phyloP scores from a whole-genome alignment of 1,284 basidiomycete genomes.

The Athelia psychrophila region DNA sequence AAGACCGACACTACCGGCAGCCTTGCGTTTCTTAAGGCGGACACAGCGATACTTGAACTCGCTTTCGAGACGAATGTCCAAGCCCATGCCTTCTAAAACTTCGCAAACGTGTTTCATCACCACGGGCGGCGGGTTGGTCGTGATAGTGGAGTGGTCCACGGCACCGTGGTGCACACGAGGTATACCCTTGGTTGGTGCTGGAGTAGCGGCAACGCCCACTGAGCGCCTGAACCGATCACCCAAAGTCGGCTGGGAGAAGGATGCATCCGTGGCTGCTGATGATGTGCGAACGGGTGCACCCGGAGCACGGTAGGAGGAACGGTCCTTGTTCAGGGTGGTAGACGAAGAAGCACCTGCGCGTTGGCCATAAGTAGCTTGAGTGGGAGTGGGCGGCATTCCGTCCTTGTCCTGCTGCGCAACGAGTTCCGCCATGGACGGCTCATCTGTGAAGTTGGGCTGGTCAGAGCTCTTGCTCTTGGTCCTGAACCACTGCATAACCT shows the following conservation, averaged over 20 bases:
- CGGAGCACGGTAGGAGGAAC: constrained; percentile 7
- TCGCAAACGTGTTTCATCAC: constrained; percentile 84
- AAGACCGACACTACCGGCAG: constrained; percentile 34
- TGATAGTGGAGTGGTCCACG: constrained; percentile 90
- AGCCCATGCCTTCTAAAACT: constrained; percentile 86
- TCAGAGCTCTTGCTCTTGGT: constrained; percentile 58
- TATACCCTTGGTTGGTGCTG: constrained; percentile 43
- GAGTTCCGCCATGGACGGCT: constrained; percentile 22
- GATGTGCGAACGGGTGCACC: constrained; percentile 39
- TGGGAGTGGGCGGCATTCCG: constrained; percentile 16
- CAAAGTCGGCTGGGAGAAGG: constrained; percentile 38
- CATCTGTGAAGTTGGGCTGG: constrained; percentile 32
- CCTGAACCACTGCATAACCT: constrained; percentile 83
- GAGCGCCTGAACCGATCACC: constrained; percentile 48
- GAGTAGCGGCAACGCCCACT: constrained; percentile 33
- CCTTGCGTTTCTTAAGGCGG: constrained; percentile 68
- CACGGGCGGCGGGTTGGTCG: constrained; percentile 79
- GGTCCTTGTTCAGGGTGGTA: constrained; percentile 31
- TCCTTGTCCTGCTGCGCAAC: constrained; percentile 15
- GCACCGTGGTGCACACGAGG: constrained; percentile 90
- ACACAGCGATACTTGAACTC: constrained; percentile 88
- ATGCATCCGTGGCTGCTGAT: constrained; percentile 38
- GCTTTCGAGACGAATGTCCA: constrained; percentile 84
- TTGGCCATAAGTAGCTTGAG: constrained; percentile 10
- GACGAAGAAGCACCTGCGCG: constrained; percentile 24